Evolutionary conservation across 768 basidiomycete species (phyloP), one percentile per base, ranked within the genome.

Genomic region (Tricholoma saponaceum): DNA sequence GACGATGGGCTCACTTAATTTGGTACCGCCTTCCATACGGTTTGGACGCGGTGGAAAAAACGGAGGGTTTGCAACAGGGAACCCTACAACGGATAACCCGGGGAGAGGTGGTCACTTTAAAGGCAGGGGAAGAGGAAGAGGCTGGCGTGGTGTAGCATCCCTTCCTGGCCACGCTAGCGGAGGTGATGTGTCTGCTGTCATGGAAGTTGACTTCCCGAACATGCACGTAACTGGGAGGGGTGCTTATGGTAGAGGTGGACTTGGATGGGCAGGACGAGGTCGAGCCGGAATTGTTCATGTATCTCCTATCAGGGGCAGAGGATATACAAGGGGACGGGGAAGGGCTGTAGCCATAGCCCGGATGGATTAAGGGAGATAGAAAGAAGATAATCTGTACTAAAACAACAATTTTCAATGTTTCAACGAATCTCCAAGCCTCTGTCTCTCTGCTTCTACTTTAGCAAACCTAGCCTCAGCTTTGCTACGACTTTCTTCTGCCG

Each of bases 11-110:
- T 70, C 79, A 1, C 72, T 82, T 5, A 75, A 83, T 8, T 79
- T 92, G 55, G 81, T 92, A 1, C 90, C 90, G 3, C 71, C 82
- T 3, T 79, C 86, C 0, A 79, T 92, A 41, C 80, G 85, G 12
- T 92, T 92, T 58, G 90, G 90, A 23, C 78, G 89, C 37, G 90
- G 90, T 0, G 85, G 83, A 3, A 82, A 78, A 61, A 72, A 67
- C 20, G 80, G 79, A 25, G 85, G 82, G 6, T 82, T 86, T 60
- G 74, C 67, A 28, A 64, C 60, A 22, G 37, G 30, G 35, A 23
- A 32, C 7, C 25, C 22, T 39, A 49, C 32, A 50, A 55, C 16
- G 56, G 63, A 25, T 54, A 56, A 46, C 5, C 18, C 47, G 39
- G 51, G 41, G 2, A 55, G 67, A 25, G 60, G 62, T 18, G 56